These are phyloP conservation scores for Podospora pseudocomata DNA, from an alignment of 495 filamentous ascomycete species.

Conservation along the genomic window DNA sequence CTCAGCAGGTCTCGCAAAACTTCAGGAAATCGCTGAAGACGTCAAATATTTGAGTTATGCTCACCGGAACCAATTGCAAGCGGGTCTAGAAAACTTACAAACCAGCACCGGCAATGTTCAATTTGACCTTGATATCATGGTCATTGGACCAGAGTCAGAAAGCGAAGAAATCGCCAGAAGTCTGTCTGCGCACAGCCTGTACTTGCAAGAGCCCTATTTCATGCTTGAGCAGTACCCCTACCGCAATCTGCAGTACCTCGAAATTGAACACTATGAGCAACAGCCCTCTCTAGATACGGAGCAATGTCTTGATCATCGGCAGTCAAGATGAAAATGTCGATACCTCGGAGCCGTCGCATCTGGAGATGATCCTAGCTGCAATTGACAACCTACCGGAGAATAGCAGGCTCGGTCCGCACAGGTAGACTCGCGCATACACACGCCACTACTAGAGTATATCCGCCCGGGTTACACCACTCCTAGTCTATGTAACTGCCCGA, in stretches of 20 bases:
- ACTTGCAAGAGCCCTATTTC: conserved; percentile 1
- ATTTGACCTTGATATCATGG: not conserved
- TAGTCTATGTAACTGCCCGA: not conserved
- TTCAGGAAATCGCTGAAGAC: not conserved
- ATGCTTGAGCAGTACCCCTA: not conserved
- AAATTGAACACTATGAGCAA: not conserved
- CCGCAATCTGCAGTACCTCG: not conserved
- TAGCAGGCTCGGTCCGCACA: not conserved
- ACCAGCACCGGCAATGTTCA: not conserved
- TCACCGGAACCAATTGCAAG: not conserved
- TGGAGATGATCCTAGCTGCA: not conserved
- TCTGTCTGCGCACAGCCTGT: not conserved
- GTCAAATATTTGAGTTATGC: not conserved
- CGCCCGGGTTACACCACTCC: too few relatives aligned
- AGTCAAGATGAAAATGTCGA: not conserved
- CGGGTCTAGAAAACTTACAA: not conserved
- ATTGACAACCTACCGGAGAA: conserved; percentile 3
- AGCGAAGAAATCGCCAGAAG: not conserved
- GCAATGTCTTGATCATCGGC: not conserved
- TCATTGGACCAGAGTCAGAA: not conserved
- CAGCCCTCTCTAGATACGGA: not conserved
- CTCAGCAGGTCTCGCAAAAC: not conserved
- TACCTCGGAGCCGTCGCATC: not conserved
- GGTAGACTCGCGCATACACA: not conserved
- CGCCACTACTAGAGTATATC: not conserved